A percentile compares a stretch with the other conserved stretches of the same genome.
Conservation (phyloP, 805 yeast genomes). For the Metschnikowia amazonensis region DNA sequence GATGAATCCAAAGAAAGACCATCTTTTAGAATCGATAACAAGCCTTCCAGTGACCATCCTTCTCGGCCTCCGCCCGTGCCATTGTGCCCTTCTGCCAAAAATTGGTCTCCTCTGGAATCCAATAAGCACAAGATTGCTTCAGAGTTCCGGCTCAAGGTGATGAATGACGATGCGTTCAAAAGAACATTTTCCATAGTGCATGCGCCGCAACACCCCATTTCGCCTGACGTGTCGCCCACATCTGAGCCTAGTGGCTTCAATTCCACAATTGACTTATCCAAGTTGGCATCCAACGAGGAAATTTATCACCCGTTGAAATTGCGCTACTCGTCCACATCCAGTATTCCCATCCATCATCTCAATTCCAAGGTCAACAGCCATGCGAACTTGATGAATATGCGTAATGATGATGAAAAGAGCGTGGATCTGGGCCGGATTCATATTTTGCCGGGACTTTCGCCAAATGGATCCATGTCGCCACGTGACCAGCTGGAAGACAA, state of each 20-base stretch:
- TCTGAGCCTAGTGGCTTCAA: slow-evolving; percentile 41
- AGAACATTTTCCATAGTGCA: slow-evolving; percentile 26
- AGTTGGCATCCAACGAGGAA: slow-evolving; percentile 31
- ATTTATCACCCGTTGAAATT: slow-evolving; percentile 38
- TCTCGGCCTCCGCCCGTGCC: slow-evolving; percentile 20
- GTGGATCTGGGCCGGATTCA: slow-evolving; percentile 4
- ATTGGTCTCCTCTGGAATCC: slow-evolving; percentile 34
- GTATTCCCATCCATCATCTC: slow-evolving; percentile 35
- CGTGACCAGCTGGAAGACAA: slow-evolving; percentile 12
- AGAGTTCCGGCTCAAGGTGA: slow-evolving; percentile 34
- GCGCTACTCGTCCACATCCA: slow-evolving; percentile 35
- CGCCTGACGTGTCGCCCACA: slow-evolving; percentile 42
- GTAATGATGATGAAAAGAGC: slow-evolving; percentile 6
- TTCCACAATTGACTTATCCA: slow-evolving; percentile 38
- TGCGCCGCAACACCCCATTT: slow-evolving; percentile 33
- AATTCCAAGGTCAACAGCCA: slow-evolving; percentile 42
- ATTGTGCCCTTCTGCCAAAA: slow-evolving; percentile 38
- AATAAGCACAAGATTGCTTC: slow-evolving; percentile 28
- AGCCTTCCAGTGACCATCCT: not conserved
- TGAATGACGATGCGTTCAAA: slow-evolving; percentile 38
- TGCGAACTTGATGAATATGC: slow-evolving; percentile 23
- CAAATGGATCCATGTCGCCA: slow-evolving; percentile 17
- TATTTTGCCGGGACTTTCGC: slow-evolving; percentile 3
- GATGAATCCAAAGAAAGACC: slow-evolving; percentile 28
- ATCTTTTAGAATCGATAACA: slow-evolving; percentile 29